Percentiles rank a stretch among this genome's conserved stretches.
Conservation (phyloP, 805 yeast species). For the Sugiyamaella valdiviana region DNA sequence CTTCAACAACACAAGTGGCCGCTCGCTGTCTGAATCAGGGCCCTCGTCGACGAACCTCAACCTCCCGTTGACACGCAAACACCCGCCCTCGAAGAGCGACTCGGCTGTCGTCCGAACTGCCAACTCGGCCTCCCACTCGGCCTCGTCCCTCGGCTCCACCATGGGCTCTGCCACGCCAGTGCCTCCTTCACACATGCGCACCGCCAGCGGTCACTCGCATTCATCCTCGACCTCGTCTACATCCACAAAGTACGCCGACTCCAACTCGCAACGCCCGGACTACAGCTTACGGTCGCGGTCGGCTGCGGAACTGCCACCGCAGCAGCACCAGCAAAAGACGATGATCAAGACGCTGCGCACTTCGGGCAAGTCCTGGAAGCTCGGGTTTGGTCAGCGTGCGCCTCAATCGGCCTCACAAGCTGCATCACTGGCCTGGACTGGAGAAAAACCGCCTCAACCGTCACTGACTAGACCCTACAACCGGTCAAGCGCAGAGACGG, state of each 20-base stretch:
- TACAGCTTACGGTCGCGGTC: constrained; percentile 5
- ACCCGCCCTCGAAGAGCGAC: constrained; percentile 6
- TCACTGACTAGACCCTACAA: constrained; percentile 5
- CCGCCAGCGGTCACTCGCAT: background rate
- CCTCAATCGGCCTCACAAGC: constrained; percentile 16
- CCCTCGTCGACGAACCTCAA: background rate
- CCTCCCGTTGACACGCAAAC: constrained; percentile 1
- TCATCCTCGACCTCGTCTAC: constrained; percentile 2
- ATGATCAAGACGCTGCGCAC: constrained; percentile 22
- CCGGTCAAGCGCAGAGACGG: background rate
- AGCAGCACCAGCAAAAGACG: constrained; percentile 10
- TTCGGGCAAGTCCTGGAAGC: constrained; percentile 17
- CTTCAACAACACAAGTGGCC: background rate
- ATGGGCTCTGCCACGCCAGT: constrained; percentile 3
- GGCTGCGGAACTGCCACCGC: constrained; percentile 7
- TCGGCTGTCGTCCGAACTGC: background rate
- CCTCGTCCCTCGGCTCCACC: constrained; percentile 6
- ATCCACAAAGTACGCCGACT: background rate
- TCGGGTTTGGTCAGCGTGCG: constrained; percentile 6
- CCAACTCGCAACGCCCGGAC: background rate
- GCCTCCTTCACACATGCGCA: constrained; percentile 7
- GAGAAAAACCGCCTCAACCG: constrained; percentile 2
- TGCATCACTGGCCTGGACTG: constrained; percentile 24
- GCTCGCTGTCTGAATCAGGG: background rate
- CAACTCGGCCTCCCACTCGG: constrained; percentile 4